Percentiles rank a stretch among this genome's conserved stretches.
Evolutionary conservation across 768 basidiomycete genomes (phyloP).

Genomic region (Lactifluus volemus): DNA sequence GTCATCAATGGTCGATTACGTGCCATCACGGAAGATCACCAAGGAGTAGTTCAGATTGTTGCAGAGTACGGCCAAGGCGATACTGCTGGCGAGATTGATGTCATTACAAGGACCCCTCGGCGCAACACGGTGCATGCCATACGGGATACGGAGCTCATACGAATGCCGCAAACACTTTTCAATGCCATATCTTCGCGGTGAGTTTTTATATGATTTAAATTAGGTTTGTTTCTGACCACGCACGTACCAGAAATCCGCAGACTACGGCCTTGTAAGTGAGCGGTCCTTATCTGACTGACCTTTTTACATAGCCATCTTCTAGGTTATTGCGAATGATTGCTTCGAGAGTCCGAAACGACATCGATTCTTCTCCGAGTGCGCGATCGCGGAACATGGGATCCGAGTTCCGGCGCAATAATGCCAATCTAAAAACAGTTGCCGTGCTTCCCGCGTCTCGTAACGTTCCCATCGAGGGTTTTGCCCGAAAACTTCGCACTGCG

Average conservation of each 20-base stretch:
- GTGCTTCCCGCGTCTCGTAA: slow-evolving; percentile 80
- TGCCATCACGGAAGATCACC: slow-evolving; percentile 74
- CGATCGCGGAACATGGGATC: slow-evolving; percentile 43
- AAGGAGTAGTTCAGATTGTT: slow-evolving; percentile 69
- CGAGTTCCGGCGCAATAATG: slow-evolving; percentile 69
- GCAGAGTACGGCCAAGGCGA: slow-evolving; percentile 97
- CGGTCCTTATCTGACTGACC: slow-evolving; percentile 20
- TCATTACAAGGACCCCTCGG: slow-evolving; percentile 84
- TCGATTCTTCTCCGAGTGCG: slow-evolving; percentile 50
- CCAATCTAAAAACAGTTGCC: slow-evolving; percentile 90
- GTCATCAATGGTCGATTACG: slow-evolving; percentile 95
- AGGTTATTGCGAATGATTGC: slow-evolving; percentile 86
- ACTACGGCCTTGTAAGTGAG: slow-evolving; percentile 67
- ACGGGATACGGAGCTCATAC: slow-evolving; percentile 91
- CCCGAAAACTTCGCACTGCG: slow-evolving; percentile 78
- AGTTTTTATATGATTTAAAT: slow-evolving; percentile 16
- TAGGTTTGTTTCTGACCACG: background rate
- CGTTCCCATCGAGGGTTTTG: slow-evolving; percentile 85
- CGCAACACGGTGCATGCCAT: slow-evolving; percentile 94
- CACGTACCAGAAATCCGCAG: slow-evolving; percentile 58
- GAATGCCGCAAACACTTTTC: slow-evolving; percentile 96
- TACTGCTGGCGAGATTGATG: slow-evolving; percentile 94
- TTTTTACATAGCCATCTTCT: background rate
- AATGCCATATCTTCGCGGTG: slow-evolving; percentile 90
- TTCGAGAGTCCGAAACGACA: slow-evolving; percentile 77